phyloP scores from a whole-genome alignment of 495 filamentous ascomycete species.

The Aspergillus avenaceus region DNA sequence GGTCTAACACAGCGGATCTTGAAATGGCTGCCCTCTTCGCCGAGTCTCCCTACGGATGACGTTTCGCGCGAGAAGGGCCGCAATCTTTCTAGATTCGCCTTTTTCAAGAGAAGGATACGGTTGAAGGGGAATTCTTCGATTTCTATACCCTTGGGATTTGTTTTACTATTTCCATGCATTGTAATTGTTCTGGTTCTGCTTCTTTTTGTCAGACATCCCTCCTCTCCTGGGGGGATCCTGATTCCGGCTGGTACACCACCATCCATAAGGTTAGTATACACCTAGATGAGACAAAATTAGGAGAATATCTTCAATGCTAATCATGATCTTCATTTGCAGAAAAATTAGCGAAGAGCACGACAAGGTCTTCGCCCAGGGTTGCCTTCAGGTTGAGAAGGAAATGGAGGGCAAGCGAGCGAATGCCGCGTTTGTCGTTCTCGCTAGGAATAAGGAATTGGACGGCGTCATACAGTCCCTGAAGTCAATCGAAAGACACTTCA shows the following conservation, averaged over 20 bases:
- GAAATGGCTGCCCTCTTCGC: slow-evolving; percentile 60
- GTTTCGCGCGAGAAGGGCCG: slow-evolving; percentile 50
- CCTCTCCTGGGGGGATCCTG: slow-evolving; percentile 74
- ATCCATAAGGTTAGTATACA: slow-evolving; percentile 70
- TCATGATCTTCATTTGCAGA: slow-evolving; percentile 44
- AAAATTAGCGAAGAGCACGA: slow-evolving; percentile 97
- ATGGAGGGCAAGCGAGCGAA: slow-evolving; percentile 76
- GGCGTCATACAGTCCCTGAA: slow-evolving; percentile 95
- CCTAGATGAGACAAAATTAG: no score
- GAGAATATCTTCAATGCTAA: no score
- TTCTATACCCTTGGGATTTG: slow-evolving; percentile 88
- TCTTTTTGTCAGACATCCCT: slow-evolving; percentile 85
- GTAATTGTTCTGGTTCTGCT: slow-evolving; percentile 87
- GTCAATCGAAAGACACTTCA: slow-evolving; percentile 98
- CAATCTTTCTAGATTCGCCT: slow-evolving; percentile 61
- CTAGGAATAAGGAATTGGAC: slow-evolving; percentile 92
- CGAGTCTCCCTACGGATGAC: slow-evolving; percentile 58
- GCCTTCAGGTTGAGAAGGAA: slow-evolving; percentile 55
- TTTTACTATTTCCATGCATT: slow-evolving; percentile 88
- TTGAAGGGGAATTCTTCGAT: slow-evolving; percentile 91
- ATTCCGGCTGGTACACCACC: slow-evolving; percentile 90
- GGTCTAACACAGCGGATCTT: slow-evolving; percentile 59
- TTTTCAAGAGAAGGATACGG: slow-evolving; percentile 84
- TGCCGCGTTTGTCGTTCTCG: slow-evolving; percentile 92
- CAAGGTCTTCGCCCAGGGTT: slow-evolving; percentile 92